phyloP scores from a whole-genome alignment of 83 land plant genomes.

The Thuja plicata region DNA sequence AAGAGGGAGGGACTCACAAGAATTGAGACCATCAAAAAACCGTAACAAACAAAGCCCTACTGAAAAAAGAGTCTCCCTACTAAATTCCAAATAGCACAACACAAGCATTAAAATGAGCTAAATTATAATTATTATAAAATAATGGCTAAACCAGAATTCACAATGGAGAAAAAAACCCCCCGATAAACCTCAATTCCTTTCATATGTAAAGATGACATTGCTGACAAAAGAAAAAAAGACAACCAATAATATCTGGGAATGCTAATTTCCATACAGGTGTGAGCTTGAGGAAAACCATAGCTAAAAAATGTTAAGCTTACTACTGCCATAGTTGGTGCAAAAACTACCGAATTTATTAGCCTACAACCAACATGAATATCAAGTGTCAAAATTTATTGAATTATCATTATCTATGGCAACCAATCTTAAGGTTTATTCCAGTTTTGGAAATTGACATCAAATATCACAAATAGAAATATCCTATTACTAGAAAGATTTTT shows the following conservation, averaged over 20 bases:
- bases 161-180: background rate
- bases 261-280: constrained; percentile 84
- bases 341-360: constrained; percentile 88
- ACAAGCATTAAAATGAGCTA: background rate
- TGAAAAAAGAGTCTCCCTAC: too few relatives aligned
- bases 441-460: background rate
- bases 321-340: constrained; percentile 96
- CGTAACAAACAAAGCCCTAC: too few relatives aligned
- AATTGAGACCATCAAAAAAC: too few relatives aligned
- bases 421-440: background rate
- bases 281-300: constrained; percentile 93
- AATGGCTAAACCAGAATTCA: background rate
- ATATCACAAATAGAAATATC: background rate
- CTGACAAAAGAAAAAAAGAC: constrained; percentile 80
- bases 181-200: background rate
- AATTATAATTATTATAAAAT: background rate
- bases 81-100: too few relatives aligned
- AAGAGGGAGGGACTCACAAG: too few relatives aligned
- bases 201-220: background rate
- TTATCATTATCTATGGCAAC: background rate
- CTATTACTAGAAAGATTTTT: background rate
- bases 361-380: constrained; percentile 36
- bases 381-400: background rate
- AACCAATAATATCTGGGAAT: constrained; percentile 66
- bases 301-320: constrained; percentile 89